phyloP scores from a whole-genome alignment of 2,329 filamentous ascomycete genomes.

The Bimuria novae-zelandiae region DNA sequence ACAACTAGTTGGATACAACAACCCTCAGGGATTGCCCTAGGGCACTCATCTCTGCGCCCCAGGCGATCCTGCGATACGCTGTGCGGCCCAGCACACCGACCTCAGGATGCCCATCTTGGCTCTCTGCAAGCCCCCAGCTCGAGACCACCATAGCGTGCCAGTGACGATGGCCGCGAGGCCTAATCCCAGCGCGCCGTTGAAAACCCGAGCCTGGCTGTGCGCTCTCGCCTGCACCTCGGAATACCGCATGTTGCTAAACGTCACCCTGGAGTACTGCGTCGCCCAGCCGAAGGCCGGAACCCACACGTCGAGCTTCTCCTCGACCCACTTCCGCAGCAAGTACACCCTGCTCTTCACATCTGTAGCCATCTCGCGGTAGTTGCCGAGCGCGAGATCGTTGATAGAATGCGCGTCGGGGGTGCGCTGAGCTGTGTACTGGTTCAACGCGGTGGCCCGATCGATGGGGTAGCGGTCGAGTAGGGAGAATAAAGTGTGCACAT shows the following conservation, averaged over 20 bases:
- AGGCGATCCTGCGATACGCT: slow-evolving; percentile 23
- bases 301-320: slow-evolving; percentile 79
- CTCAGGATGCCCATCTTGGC: slow-evolving; percentile 34
- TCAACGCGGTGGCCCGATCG: slow-evolving; percentile 58
- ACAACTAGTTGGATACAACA: too few species aligned
- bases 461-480: slow-evolving; percentile 71
- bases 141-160: slow-evolving; percentile 27
- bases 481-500: slow-evolving; percentile 85
- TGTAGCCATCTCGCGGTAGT: slow-evolving; percentile 92
- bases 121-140: slow-evolving; percentile 25
- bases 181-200: slow-evolving; percentile 36
- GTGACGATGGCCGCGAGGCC: slow-evolving; percentile 21
- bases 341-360: slow-evolving; percentile 81
- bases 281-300: slow-evolving; percentile 81
- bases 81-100: slow-evolving; percentile 32
- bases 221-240: slow-evolving; percentile 76
- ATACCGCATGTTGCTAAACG: slow-evolving; percentile 92
- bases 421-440: slow-evolving; percentile 75
- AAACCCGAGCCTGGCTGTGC: slow-evolving; percentile 48
- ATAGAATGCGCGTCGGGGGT: slow-evolving; percentile 83
- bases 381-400: slow-evolving; percentile 86
- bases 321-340: slow-evolving; percentile 78
- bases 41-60: too few species aligned
- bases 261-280: slow-evolving; percentile 90
- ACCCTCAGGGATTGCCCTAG: too few species aligned